A percentile compares a stretch with the other conserved stretches of the same genome.
Evolutionary conservation across 768 basidiomycete species (phyloP).

Genomic region (Russula vinacea): DNA sequence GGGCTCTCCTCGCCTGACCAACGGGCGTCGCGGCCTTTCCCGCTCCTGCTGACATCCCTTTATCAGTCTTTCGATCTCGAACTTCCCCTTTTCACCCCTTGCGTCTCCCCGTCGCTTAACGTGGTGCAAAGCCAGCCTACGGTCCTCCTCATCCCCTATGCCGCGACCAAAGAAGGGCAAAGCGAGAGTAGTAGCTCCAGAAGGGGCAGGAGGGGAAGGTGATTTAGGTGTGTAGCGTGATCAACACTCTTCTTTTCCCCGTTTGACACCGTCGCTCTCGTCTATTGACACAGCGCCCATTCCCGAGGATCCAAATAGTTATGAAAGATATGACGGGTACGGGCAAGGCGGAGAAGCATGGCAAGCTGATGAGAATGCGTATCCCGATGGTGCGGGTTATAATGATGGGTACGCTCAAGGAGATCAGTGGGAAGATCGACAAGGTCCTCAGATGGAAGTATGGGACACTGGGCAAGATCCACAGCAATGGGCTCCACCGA

Average conservation of each 20-base stretch:
- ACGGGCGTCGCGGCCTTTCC: neutral
- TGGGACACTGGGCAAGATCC: constrained; percentile 10
- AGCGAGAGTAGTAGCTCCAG: constrained; percentile 17
- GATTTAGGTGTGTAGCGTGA: constrained; percentile 23
- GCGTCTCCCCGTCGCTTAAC: too few relatives aligned
- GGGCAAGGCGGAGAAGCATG: constrained; percentile 5
- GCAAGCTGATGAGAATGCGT: constrained; percentile 6
- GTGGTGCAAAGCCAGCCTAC: constrained; percentile 5
- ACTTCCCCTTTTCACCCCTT: neutral
- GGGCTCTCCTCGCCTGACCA: constrained; percentile 2
- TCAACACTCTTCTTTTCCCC: constrained; percentile 3
- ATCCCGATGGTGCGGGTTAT: constrained; percentile 6
- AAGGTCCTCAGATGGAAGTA: constrained; percentile 5
- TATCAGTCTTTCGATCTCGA: neutral
- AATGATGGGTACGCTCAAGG: constrained; percentile 15
- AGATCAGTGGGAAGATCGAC: constrained; percentile 13
- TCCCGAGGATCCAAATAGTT: constrained; percentile 18
- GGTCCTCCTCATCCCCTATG: constrained; percentile 10
- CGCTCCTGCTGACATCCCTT: neutral
- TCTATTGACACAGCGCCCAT: constrained; percentile 18
- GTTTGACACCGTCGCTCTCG: constrained; percentile 12
- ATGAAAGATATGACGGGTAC: constrained; percentile 9
- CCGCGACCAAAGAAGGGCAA: constrained; percentile 27
- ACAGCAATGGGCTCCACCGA: constrained; percentile 7
- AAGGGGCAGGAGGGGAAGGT: constrained; percentile 16